Conservation (phyloP, 2,329 filamentous ascomycete genomes). For the Uncinocarpus reesii region DNA sequence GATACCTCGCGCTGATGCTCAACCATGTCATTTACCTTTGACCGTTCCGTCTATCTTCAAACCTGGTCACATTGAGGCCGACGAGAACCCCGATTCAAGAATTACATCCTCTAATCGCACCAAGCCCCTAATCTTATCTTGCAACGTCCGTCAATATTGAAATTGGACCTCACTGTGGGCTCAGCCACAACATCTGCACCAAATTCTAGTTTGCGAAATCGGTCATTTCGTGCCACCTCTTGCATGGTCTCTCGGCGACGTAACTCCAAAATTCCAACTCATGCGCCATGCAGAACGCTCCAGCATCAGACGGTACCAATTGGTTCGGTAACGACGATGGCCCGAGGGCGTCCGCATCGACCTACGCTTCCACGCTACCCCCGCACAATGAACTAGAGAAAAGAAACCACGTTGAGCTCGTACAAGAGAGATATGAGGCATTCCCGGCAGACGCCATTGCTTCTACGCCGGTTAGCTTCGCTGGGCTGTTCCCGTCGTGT, state of each 20-base stretch:
- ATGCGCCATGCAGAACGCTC: not conserved
- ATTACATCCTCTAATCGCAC: not conserved
- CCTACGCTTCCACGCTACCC: constrained; percentile 63
- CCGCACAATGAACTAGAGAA: constrained; percentile 46
- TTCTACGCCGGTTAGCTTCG: constrained; percentile 73
- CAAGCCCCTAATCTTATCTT: not conserved
- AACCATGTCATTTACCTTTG: not conserved
- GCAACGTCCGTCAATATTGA: not conserved
- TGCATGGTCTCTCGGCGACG: not conserved
- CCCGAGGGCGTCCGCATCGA: constrained; percentile 54
- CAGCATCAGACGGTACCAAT: not conserved
- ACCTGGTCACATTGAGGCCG: not conserved
- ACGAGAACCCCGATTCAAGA: not conserved
- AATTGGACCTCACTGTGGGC: not conserved
- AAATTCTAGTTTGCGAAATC: not conserved
- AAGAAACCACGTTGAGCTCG: constrained; percentile 43
- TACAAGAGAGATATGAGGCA: constrained; percentile 45
- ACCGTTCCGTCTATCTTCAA: not conserved
- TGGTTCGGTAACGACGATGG: constrained; percentile 1
- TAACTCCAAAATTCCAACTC: not conserved
- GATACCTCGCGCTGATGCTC: constrained; percentile 1
- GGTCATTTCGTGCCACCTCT: not conserved
- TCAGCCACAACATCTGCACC: not conserved
- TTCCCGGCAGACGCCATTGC: constrained; percentile 58
- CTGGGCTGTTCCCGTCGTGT: constrained; percentile 73